A percentile compares a stretch with the other conserved stretches of the same genome.
These are phyloP conservation scores for Thraustotheca clavata DNA, from an alignment of 352 stramenopile genomes.

Conservation along the genomic window DNA sequence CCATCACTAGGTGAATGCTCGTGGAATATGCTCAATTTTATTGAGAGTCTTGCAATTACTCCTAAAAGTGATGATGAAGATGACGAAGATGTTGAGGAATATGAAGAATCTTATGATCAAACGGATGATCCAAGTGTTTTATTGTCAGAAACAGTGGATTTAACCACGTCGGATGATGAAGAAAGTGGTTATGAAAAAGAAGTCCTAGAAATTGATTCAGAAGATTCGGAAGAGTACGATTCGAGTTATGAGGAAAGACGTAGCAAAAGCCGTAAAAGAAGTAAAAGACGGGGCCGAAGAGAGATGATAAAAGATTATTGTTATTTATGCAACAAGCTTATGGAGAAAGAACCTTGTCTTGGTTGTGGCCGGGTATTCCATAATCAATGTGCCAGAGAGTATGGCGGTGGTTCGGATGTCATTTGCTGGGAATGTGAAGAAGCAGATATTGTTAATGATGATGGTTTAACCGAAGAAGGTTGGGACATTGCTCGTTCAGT, in stretches of 20 bases:
- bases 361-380: slow-evolving; percentile 34
- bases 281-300: not conserved
- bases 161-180: not conserved
- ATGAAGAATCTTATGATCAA: too few species aligned
- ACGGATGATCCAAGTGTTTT: too few species aligned
- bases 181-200: not conserved
- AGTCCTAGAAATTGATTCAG: not conserved
- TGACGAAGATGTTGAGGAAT: not conserved
- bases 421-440: slow-evolving; percentile 72
- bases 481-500: slow-evolving; percentile 36
- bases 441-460: slow-evolving; percentile 68
- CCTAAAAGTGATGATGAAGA: not conserved
- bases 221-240: not conserved
- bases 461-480: slow-evolving; percentile 45
- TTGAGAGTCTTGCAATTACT: not conserved
- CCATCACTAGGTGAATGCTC: not conserved
- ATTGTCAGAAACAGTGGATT: not conserved
- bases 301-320: not conserved
- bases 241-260: not conserved
- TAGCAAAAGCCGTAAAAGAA: not conserved
- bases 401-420: slow-evolving; percentile 54
- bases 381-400: slow-evolving; percentile 56
- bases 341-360: not conserved
- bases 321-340: not conserved
- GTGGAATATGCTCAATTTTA: not conserved